Evolutionary conservation across 1,284 basidiomycete species (phyloP), one percentile per base, ranked within the genome.

Genomic region (Cryptococcus maquisensis): DNA sequence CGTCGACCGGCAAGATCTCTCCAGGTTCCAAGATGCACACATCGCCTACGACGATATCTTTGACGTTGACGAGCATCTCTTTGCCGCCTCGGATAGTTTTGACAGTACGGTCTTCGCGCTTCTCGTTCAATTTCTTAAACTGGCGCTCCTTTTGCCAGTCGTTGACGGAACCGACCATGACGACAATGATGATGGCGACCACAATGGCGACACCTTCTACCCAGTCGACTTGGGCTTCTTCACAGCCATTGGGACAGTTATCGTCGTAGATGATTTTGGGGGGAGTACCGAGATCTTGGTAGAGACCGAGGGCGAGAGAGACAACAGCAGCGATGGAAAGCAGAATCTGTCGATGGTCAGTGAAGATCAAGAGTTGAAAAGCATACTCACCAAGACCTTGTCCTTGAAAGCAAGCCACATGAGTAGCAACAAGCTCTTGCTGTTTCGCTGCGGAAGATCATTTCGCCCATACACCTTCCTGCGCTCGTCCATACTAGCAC

Each of bases 181-280:
- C 77, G 62, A 78, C 74, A 56, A 90, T 75, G 58, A 95, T 86
- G 60, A 96, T 90, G 6, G 96, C 96, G 52, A 93, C 83, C 64
- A 96, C 84, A 70, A 98, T 98, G 7, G 95, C 92, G 13, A 98
- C 91, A 67, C 96, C 96, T 78, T 98, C 95, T 4, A 98, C 92
- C 94, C 95, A 98, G 68, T 98, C 94, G 49, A 83, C 77, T 52
- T 74, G 65, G 41, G 79, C 72, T 26, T 72, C 87, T 15, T 81
- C 82, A 16, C 89, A 76, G 1, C 70, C 70, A 42, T 84, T 77
- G 4, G 71, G 66, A 59, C 78, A 77, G 5, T 69, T 57, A 10
- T 68, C 68, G n/a, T 71, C 63, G 53, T 75, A 75, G 42, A 81
- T 83, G 3, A 74, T 62, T 13, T 83, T 75, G 6, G 83, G 81